Conservation (phyloP, 2,329 filamentous ascomycete genomes). For the Alternaria triticimaculans region DNA sequence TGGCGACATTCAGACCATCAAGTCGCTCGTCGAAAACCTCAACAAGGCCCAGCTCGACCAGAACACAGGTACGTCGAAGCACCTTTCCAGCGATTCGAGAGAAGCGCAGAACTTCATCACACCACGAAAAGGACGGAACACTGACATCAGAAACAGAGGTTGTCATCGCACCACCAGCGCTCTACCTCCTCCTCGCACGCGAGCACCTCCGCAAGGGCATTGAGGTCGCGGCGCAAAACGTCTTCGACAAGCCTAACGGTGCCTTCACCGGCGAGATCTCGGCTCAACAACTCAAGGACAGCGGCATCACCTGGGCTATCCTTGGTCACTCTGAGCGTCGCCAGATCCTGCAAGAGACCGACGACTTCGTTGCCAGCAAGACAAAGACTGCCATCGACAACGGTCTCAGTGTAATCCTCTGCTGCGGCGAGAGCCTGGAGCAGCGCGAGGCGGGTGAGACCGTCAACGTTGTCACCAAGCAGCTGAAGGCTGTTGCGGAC, state of each 20-base stretch:
- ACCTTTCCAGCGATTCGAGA: not conserved
- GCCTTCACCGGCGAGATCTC: slow-evolving; percentile 98
- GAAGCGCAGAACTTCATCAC: not conserved
- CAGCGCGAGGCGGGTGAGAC: slow-evolving; percentile 87
- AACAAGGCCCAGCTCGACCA: slow-evolving; percentile 83
- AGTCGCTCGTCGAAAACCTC: slow-evolving; percentile 86
- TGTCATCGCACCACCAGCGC: slow-evolving; percentile 86
- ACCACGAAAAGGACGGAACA: not conserved
- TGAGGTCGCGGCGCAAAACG: slow-evolving; percentile 93
- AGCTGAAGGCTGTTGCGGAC: slow-evolving; percentile 83
- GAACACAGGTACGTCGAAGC: slow-evolving; percentile 66
- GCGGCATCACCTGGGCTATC: slow-evolving; percentile 86
- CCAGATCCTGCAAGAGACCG: slow-evolving; percentile 84
- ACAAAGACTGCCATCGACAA: slow-evolving; percentile 90
- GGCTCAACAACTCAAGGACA: slow-evolving; percentile 88
- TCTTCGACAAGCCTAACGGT: slow-evolving; percentile 95
- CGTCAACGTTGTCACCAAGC: slow-evolving; percentile 81
- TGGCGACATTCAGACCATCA: slow-evolving; percentile 87
- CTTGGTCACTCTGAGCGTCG: slow-evolving; percentile 95
- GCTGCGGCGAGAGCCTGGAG: slow-evolving; percentile 95
- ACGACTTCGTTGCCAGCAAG: slow-evolving; percentile 86
- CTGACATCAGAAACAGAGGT: slow-evolving; percentile 69
- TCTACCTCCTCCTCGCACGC: slow-evolving; percentile 89
- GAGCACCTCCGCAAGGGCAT: slow-evolving; percentile 77
- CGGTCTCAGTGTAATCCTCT: slow-evolving; percentile 91